phyloP scores from a whole-genome alignment of 73 alveolate species.

The Tetrahymena borealis region DNA sequence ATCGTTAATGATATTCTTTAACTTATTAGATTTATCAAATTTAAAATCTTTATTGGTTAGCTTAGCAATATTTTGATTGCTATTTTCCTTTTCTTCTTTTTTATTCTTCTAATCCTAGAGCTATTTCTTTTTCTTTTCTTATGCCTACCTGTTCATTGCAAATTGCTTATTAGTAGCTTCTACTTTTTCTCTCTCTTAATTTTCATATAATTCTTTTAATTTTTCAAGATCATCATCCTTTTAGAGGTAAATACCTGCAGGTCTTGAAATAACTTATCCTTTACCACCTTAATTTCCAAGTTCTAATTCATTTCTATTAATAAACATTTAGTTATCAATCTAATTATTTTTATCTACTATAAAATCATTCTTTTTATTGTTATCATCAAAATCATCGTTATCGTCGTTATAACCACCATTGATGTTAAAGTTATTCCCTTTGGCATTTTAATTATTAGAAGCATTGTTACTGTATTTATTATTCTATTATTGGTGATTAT shows the following conservation, averaged over 20 bases:
- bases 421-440: background rate
- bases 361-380: background rate
- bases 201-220: background rate
- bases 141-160: background rate
- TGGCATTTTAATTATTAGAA: background rate
- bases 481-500: background rate
- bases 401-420: background rate
- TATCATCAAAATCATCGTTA: background rate
- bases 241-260: background rate
- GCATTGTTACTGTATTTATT: background rate
- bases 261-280: background rate
- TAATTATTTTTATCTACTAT: background rate
- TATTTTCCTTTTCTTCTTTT: background rate
- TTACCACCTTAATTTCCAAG: background rate
- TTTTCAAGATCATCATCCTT: background rate
- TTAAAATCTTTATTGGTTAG: background rate
- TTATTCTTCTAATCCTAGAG: background rate
- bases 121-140: background rate
- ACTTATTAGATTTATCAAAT: background rate
- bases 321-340: background rate
- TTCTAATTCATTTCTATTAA: background rate
- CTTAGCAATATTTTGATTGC: background rate
- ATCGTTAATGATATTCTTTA: constrained; percentile 5
- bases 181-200: background rate
- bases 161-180: background rate